Evolutionary conservation across 2,329 filamentous ascomycete genomes (phyloP).

Genomic region (Aspergillus awamori): DNA sequence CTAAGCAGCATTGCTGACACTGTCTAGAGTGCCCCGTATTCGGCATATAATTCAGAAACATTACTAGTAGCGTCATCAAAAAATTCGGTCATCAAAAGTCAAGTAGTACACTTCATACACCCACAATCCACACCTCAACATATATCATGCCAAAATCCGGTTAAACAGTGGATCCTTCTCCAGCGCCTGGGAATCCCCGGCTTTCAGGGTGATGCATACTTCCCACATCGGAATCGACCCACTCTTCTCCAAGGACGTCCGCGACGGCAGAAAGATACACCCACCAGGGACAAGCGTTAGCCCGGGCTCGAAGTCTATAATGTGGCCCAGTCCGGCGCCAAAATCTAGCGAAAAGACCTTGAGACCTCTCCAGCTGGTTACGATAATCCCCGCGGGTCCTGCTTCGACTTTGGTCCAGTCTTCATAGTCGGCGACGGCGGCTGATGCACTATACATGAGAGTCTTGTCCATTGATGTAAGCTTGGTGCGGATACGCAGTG

Average conservation of each 20-base stretch:
- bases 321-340: neutral
- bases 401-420: conserved; percentile 10
- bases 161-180: neutral
- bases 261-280: neutral
- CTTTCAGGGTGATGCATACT: conserved; percentile 1
- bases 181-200: neutral
- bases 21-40: neutral
- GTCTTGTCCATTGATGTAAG: conserved; percentile 1
- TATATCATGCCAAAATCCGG: neutral
- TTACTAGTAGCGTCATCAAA: no score
- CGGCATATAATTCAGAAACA: no score
- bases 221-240: neutral
- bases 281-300: neutral
- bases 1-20: conserved; percentile 1
- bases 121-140: neutral
- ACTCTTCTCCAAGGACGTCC: neutral
- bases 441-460: conserved; percentile 4
- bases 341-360: neutral
- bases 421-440: neutral
- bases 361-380: neutral
- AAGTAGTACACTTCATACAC: no score
- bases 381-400: neutral
- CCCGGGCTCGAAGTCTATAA: neutral
- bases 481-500: neutral
- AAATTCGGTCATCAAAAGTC: no score